A percentile compares a stretch with the other conserved stretches of the same genome.
Evolutionary conservation across 805 yeast genomes (phyloP).

Genomic region (Cyberlindnera subsufficiens): DNA sequence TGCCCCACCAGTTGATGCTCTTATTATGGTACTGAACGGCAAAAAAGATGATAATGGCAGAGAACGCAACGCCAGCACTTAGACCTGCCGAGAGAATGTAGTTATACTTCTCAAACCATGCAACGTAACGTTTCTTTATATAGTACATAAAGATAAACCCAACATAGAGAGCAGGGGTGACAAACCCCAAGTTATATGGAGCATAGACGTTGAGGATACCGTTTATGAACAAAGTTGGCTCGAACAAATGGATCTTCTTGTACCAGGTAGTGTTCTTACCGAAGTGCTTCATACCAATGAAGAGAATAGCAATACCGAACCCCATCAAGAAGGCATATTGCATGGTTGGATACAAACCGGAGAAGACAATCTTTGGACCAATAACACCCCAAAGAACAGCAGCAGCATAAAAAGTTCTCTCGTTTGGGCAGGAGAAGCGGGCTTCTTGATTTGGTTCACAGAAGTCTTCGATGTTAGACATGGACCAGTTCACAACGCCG

Average conservation of each 20-base stretch:
- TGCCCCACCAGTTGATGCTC: constrained; percentile 62
- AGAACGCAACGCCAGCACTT: constrained; percentile 57
- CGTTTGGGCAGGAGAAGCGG: constrained; percentile 35
- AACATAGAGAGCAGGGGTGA: constrained; percentile 25
- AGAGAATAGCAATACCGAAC: constrained; percentile 27
- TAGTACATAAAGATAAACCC: constrained; percentile 41
- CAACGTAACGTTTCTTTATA: constrained; percentile 33
- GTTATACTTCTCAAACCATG: constrained; percentile 47
- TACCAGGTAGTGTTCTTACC: constrained; percentile 15
- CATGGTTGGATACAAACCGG: constrained; percentile 52
- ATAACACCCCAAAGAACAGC: constrained; percentile 48
- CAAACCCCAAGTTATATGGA: constrained; percentile 44
- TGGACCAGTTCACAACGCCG: constrained; percentile 31
- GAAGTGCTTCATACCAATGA: constrained; percentile 23
- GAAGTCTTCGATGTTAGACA: constrained; percentile 27
- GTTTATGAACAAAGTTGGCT: constrained; percentile 45
- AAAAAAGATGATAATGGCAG: constrained; percentile 47
- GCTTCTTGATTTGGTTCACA: constrained; percentile 32
- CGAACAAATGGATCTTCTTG: constrained; percentile 21
- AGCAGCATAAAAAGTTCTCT: constrained; percentile 34
- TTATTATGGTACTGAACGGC: constrained; percentile 38
- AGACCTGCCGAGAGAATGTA: constrained; percentile 51
- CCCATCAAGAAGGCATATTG: constrained; percentile 65
- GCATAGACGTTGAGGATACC: constrained; percentile 42
- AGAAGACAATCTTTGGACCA: constrained; percentile 51